Evolutionary conservation across 176 grass and related monocot genomes (phyloP).

Genomic region (Avena insularis): DNA sequence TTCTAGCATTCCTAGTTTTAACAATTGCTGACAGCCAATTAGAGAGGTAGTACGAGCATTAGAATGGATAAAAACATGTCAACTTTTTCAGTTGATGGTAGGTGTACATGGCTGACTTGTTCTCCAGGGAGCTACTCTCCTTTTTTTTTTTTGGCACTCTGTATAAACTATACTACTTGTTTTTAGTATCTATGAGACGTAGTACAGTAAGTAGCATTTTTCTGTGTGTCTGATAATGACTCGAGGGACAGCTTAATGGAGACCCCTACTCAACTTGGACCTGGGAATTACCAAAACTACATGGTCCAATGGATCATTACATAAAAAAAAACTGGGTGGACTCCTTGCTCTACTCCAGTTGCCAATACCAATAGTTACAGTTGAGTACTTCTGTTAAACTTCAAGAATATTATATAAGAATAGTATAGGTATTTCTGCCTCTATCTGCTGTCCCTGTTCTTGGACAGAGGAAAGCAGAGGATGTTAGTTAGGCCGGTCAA

Average conservation of each 20-base stretch:
- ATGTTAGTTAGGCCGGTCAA: conserved; percentile 32
- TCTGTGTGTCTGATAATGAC: not conserved
- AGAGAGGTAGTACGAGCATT: not conserved
- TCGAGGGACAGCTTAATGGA: not conserved
- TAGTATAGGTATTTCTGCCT: too few relatives aligned
- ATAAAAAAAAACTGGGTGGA: conserved; percentile 1
- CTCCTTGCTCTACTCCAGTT: conserved; percentile 1
- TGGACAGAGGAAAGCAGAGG: not conserved
- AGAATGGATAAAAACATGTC: conserved; percentile 10
- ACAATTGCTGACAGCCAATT: not conserved
- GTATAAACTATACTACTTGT: not conserved
- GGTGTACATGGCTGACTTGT: conserved; percentile 11
- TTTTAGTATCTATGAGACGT: not conserved
- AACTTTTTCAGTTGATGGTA: conserved; percentile 22
- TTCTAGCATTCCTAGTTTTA: conserved; percentile 23
- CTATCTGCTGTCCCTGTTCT: conserved; percentile 5
- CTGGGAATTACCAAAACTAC: conserved; percentile 4
- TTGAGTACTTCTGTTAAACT: not conserved
- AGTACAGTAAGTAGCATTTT: conserved; percentile 3
- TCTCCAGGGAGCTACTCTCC: not conserved
- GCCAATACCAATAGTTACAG: not conserved
- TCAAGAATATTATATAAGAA: not conserved
- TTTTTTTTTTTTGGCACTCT: not conserved
- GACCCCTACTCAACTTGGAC: conserved; percentile 31
- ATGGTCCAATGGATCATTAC: conserved; percentile 3